Base-by-base conservation (phyloP, 768 basidiomycete genomes). In the Termitomyces bulborhizus region DNA sequence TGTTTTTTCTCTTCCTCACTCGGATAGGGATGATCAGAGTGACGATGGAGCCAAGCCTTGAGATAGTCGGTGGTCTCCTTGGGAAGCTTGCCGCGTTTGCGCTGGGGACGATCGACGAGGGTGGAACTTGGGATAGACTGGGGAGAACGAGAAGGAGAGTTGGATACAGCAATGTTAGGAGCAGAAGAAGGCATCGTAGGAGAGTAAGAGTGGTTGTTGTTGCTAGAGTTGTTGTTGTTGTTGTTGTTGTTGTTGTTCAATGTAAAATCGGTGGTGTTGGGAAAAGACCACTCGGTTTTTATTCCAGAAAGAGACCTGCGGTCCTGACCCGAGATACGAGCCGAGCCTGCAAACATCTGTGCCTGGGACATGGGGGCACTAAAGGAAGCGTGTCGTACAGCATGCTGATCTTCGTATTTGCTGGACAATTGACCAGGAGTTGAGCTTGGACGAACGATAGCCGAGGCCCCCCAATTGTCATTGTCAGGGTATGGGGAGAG, bases 1-100 rank as follows among this genome's bases (percentile, higher is more conserved):
- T 89, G 87, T 65, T 92, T 92, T 73, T 93, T 93, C 77, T 93
- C 90, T 58, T 92, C 89, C 68, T 93, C 90, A 62, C 83, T 86
- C 32, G 90, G 90, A 68, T 93, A 93, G 26, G 90, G 90, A 63
- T 93, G 91, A 67, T 93, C 90, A 2, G 87, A 87, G 66, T 93
- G 90, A 59, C 87, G 82, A 65, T 93, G 87, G 34, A 93, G 75
- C 91, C 91, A 93, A 7, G 89, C 84, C 64, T 92, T 91, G 69
- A 93, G 80, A 64, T 83, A 90, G 71, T 93, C 90, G 32, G 90
- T 93, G 37, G 90, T 90, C 71, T 90, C 89, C 74, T 93, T 93
- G 43, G 90, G 90, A 9, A 93, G 80, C 72, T 93, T 93, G 56
- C 90, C 90, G 55, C 90, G 82, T 66, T 91, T 90, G 61, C 90